Conservation (phyloP, 169 alveolate species). For the Hammondia hammondi region DNA sequence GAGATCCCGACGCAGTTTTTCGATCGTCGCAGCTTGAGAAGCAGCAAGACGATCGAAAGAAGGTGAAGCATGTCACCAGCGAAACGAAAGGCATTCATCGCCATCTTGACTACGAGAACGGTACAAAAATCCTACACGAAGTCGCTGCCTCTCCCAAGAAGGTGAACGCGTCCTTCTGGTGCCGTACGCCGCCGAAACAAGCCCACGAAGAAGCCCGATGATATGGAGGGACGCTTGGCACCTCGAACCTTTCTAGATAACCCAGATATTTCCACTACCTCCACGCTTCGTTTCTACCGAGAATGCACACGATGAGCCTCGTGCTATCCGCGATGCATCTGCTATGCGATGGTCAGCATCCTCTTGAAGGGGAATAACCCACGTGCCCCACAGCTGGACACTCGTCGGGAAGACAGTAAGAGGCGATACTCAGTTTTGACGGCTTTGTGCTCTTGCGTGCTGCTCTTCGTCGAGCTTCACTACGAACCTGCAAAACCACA, state of each 20-base stretch:
- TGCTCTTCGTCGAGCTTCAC: too few relatives aligned
- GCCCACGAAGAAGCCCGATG: not conserved
- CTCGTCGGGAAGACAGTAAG: too few relatives aligned
- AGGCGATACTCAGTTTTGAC: too few relatives aligned
- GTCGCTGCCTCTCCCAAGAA: not conserved
- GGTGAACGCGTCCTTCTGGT: not conserved
- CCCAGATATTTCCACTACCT: not conserved
- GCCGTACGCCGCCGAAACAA: not conserved
- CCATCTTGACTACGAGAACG: constrained; percentile 4
- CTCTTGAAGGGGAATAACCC: too few relatives aligned
- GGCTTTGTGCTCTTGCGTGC: too few relatives aligned
- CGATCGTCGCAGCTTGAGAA: constrained; percentile 89
- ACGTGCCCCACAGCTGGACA: too few relatives aligned
- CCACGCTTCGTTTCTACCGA: not conserved
- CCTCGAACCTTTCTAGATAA: too few relatives aligned
- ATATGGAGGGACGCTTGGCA: not conserved
- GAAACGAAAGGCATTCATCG: constrained; percentile 92
- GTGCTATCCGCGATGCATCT: not conserved
- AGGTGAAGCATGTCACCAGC: constrained; percentile 95
- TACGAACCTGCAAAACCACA: too few relatives aligned
- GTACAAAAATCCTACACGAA: not conserved
- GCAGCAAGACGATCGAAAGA: constrained; percentile 90
- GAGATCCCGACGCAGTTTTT: constrained; percentile 93
- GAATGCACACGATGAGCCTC: not conserved
- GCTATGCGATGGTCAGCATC: too few relatives aligned